Evolutionary conservation across 139 green algal species (phyloP), one percentile per base, ranked within the genome.

Genomic region (Eudorina sp.): DNA sequence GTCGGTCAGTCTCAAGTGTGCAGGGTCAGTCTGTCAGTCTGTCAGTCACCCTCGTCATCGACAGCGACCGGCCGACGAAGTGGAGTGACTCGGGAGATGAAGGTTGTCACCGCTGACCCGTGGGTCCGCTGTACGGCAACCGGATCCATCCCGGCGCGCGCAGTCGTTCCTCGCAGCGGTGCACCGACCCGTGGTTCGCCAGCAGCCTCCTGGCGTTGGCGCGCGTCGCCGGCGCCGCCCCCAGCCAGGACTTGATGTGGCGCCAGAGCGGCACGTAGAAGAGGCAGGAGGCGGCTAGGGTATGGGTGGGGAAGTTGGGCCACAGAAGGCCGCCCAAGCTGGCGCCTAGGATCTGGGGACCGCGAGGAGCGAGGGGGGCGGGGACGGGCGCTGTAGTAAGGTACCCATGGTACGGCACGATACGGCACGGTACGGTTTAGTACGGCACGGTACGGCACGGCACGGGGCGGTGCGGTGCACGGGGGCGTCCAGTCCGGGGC

Each of bases 201-300:
- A 87, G 81, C 60, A 87, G 64, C 45, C 19, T 18, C 40, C n/a
- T 29, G 64, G 58, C 43, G 19, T 31, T 68, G 43, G 4, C 6
- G 6, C 48, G 21, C 27, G 53, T 85, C 19, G 90, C 90, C 6
- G 90, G 90, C 40, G 46, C 74, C 5, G 80, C 84, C n/a, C 90
- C 90, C 25, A 91, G 82, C 90, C 79, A 90, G 6, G 72, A 41
- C 72, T 92, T 89, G 53, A 93, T 62, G 85, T 93, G 90, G 25
- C 89, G 80, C 88, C 89, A 93, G 29, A 90, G 48, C 0, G 90
- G 90, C 16, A 92, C 78, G 25, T 64, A 76, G 53, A 92, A 93
- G 18, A 93, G 76, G 40, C 31, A 66, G 64, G 60, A 81, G 21
- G 90, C 90, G 36, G 84, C 88, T 21, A 93, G 88, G 66, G 62